phyloP scores from a whole-genome alignment of 2,329 filamentous ascomycete species.

The Botryotinia globosa region DNA sequence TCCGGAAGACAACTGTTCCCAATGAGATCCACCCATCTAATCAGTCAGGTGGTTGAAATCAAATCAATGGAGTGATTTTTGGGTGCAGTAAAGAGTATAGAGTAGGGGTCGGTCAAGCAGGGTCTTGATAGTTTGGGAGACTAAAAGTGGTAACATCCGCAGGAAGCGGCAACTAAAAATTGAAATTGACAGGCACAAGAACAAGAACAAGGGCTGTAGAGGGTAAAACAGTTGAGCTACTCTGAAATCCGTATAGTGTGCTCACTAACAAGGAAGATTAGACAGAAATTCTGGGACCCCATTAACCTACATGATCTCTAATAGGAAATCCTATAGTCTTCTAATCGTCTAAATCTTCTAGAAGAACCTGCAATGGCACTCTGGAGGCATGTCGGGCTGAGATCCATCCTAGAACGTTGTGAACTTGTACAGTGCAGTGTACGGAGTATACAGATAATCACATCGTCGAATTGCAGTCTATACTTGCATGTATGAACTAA shows the following conservation, averaged over 20 bases:
- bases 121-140: slow-evolving; percentile 1
- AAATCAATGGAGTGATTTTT: background rate
- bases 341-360: slow-evolving; percentile 13
- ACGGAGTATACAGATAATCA: background rate
- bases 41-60: slow-evolving; percentile 5
- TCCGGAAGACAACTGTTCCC: background rate
- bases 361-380: slow-evolving; percentile 9
- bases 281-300: background rate
- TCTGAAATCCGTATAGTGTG: background rate
- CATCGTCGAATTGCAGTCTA: background rate
- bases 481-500: background rate
- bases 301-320: background rate
- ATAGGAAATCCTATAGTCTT: background rate
- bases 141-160: slow-evolving; percentile 16
- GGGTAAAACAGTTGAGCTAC: background rate
- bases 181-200: slow-evolving; percentile 13
- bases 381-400: background rate
- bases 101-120: background rate
- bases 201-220: background rate
- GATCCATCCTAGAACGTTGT: background rate
- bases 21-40: background rate
- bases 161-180: slow-evolving; percentile 21
- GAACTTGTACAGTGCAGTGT: background rate
- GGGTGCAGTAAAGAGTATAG: background rate
- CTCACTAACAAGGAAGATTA: background rate